These are phyloP conservation scores for Chytriomyces hyalinus DNA, from an alignment of 192 early-diverging fungal species.

Conservation along the genomic window DNA sequence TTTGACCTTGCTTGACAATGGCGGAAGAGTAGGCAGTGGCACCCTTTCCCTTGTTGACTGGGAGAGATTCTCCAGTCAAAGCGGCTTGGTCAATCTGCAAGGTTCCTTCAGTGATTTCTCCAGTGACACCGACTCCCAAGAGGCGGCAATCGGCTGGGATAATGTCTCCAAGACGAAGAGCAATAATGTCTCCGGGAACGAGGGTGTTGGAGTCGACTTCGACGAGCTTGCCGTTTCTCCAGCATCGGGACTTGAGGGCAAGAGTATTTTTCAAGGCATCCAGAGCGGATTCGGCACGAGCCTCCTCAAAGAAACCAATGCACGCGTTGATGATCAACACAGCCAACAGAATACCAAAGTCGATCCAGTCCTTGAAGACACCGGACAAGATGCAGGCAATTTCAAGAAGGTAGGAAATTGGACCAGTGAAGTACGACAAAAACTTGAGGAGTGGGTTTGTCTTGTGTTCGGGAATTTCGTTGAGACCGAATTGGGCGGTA, in stretches of 20 bases:
- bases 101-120: conserved; percentile 74
- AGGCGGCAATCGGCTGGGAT: conserved; percentile 89
- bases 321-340: conserved; percentile 87
- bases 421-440: conserved; percentile 81
- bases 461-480: conserved; percentile 78
- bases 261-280: conserved; percentile 94
- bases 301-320: conserved; percentile 93
- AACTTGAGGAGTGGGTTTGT: conserved; percentile 86
- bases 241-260: conserved; percentile 81
- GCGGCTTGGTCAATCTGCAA: conserved; percentile 91
- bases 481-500: conserved; percentile 72
- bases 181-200: conserved; percentile 91
- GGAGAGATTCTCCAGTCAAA: conserved; percentile 91
- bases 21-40: conserved; percentile 88
- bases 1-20: conserved; percentile 93
- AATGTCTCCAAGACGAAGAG: conserved; percentile 91
- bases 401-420: conserved; percentile 89
- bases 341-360: conserved; percentile 83
- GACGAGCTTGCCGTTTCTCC: conserved; percentile 82
- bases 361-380: conserved; percentile 78
- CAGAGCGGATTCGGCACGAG: conserved; percentile 88
- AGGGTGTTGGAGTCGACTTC: conserved; percentile 78
- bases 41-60: conserved; percentile 82
- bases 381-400: conserved; percentile 83
- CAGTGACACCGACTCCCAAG: conserved; percentile 59